Conservation (phyloP, 495 filamentous ascomycete species). For the Penicillium turbatum region DNA sequence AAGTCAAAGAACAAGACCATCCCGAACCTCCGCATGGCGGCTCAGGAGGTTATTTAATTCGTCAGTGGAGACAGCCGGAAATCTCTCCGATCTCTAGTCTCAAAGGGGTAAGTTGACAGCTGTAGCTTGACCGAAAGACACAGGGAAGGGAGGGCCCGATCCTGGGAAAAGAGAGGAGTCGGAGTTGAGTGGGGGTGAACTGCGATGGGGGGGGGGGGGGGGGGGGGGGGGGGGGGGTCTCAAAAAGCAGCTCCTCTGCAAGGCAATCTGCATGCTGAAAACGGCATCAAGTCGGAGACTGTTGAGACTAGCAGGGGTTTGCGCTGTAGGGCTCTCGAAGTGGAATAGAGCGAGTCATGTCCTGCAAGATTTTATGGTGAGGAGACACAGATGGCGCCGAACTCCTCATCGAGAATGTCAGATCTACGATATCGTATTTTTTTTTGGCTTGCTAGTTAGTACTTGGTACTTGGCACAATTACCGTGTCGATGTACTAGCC, state of each 20-base stretch:
- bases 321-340: slow-evolving; percentile 12
- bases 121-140: slow-evolving; percentile 15
- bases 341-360: slow-evolving; percentile 6
- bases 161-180: neutral
- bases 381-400: slow-evolving; percentile 11
- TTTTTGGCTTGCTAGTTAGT: neutral
- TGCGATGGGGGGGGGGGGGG: neutral
- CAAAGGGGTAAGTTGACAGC: slow-evolving; percentile 33
- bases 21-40: slow-evolving; percentile 9
- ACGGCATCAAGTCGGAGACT: neutral
- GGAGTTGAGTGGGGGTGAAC: no score
- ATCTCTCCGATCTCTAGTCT: slow-evolving; percentile 35
- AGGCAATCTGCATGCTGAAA: neutral
- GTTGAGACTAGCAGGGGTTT: neutral
- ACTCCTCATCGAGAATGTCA: slow-evolving; percentile 26
- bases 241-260: slow-evolving; percentile 2
- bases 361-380: slow-evolving; percentile 3
- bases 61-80: slow-evolving; percentile 32
- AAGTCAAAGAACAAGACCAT: neutral
- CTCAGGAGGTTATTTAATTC: slow-evolving; percentile 19
- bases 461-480: no score
- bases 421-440: no score
- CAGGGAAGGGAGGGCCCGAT: slow-evolving; percentile 11
- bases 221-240: neutral
- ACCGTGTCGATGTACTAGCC: neutral